These are phyloP conservation scores for Chaetomiaceae sp. DNA, from an alignment of 2,329 filamentous ascomycete genomes.

Conservation along the genomic window DNA sequence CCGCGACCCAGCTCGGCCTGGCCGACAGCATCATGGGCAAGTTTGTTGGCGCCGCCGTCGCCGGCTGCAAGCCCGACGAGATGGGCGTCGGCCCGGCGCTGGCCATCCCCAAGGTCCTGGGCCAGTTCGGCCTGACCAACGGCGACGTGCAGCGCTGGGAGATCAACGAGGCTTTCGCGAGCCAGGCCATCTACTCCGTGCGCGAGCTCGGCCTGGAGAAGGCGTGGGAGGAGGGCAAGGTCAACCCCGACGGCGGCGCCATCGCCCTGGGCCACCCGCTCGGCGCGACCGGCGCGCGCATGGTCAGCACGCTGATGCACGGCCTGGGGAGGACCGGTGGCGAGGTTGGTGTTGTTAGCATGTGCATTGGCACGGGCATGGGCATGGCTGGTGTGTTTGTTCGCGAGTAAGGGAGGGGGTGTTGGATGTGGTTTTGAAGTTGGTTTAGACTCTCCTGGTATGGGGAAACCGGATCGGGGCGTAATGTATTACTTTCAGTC, in stretches of 20 bases:
- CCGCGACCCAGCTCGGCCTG: slow-evolving; percentile 68
- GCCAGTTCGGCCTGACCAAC: slow-evolving; percentile 58
- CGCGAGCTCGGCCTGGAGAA: slow-evolving; percentile 62
- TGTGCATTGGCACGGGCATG: slow-evolving; percentile 86
- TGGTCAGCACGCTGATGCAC: slow-evolving; percentile 65
- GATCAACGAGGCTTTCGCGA: slow-evolving; percentile 80
- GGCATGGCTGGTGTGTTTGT: slow-evolving; percentile 48
- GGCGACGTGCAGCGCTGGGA: slow-evolving; percentile 82
- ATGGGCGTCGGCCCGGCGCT: slow-evolving; percentile 90
- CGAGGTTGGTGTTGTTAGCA: slow-evolving; percentile 79
- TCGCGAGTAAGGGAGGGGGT: slow-evolving; percentile 24
- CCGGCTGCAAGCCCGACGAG: slow-evolving; percentile 80
- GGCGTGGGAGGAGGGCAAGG: slow-evolving; percentile 58
- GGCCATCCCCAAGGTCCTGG: slow-evolving; percentile 78
- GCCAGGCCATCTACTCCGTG: slow-evolving; percentile 65
- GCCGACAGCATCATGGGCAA: slow-evolving; percentile 67
- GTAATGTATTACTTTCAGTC: no score
- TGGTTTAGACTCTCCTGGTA: no score
- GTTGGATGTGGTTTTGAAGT: background rate
- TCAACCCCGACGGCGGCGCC: slow-evolving; percentile 89
- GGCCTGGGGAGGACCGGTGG: slow-evolving; percentile 65
- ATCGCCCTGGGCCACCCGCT: slow-evolving; percentile 93
- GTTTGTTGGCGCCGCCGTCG: slow-evolving; percentile 71
- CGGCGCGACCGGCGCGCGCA: slow-evolving; percentile 79
- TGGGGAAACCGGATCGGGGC: no score